Evolutionary conservation across 371 early-diverging fungal genomes (phyloP), one percentile per base, ranked within the genome.

Genomic region (Apophysomyces elegans): DNA sequence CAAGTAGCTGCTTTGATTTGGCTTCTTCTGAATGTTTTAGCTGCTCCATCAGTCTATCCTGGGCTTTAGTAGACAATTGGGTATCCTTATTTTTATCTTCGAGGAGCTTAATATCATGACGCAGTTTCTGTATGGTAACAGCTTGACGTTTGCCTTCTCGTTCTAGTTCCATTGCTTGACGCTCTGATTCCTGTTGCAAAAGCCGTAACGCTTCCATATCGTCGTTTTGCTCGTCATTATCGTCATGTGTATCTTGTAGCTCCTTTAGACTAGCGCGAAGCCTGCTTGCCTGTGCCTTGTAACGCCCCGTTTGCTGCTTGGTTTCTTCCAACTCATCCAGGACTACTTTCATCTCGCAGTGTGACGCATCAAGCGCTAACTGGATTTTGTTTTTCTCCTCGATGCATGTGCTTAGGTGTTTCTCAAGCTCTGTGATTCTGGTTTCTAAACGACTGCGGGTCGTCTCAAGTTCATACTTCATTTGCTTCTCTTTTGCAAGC

Each of bases 131-230:
- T 14, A 73, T 35, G 12, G 64, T 62, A 7, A 73, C 38, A 16
- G 67, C 41, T 39, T 73, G 74, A 32, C 71, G 54, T 37, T 73
- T 70, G 37, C 68, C 62, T 43, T 73, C 74, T 13, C 71, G n/a
- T n/a, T 70, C 71, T n/a, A 73, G 37, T 38, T 70, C 74, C 12
- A 62, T 60, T 3, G 71, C 64, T 16, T 70, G 74, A 43, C 74
- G 56, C 26, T 73, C 74, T 35, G 71, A 62, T 35, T 70, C 74
- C 9, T 67, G 64, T 26, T 64, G 61, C 39, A 70, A 32, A 12
- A 67, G 16, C 12, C 43, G 45, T 26, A 67, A 39, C 1, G 74
- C 65, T 41, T 67, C 71, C 4, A 37, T 70, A 7, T 43, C 67
- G 45, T 64, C 57, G 18, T 67, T 62, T 39, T 47, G 36, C 11